These are phyloP conservation scores for Parsonsia alboflavescens DNA, from an alignment of 257 asterid genomes.

Conservation along the genomic window DNA sequence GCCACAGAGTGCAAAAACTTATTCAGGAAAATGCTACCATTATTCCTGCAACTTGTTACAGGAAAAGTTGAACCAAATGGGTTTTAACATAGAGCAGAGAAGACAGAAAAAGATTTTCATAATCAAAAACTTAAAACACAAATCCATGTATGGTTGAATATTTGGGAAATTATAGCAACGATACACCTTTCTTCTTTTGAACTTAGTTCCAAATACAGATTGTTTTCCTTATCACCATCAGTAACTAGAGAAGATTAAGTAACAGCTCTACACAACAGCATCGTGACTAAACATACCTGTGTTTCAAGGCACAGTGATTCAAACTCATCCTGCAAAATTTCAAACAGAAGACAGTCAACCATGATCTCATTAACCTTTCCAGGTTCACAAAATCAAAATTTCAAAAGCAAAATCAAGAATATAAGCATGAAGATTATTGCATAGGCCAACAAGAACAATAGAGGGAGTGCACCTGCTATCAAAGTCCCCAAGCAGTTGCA, in stretches of 20 bases:
- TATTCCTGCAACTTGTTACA: neutral
- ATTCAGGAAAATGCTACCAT: neutral
- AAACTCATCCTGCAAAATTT: conserved; percentile 52
- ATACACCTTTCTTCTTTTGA: neutral
- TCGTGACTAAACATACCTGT: conserved; percentile 39
- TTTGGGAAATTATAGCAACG: neutral
- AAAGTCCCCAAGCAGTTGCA: neutral
- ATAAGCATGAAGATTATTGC: neutral
- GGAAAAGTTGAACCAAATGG: neutral
- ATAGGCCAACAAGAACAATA: neutral
- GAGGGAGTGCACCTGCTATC: neutral
- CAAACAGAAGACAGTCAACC: conserved; percentile 14
- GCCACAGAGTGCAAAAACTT: neutral
- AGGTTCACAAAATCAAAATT: neutral
- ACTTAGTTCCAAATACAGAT: neutral
- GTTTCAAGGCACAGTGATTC: conserved; percentile 48
- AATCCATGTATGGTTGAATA: neutral
- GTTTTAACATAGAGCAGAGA: neutral
- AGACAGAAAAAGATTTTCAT: neutral
- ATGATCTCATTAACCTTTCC: neutral
- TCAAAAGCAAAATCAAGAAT: neutral
- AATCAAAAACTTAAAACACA: neutral
- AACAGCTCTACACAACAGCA: neutral
- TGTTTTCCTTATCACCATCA: neutral
- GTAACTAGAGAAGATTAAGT: neutral